phyloP scores from a whole-genome alignment of 2,329 filamentous ascomycete species.

The Verticillium longisporum region DNA sequence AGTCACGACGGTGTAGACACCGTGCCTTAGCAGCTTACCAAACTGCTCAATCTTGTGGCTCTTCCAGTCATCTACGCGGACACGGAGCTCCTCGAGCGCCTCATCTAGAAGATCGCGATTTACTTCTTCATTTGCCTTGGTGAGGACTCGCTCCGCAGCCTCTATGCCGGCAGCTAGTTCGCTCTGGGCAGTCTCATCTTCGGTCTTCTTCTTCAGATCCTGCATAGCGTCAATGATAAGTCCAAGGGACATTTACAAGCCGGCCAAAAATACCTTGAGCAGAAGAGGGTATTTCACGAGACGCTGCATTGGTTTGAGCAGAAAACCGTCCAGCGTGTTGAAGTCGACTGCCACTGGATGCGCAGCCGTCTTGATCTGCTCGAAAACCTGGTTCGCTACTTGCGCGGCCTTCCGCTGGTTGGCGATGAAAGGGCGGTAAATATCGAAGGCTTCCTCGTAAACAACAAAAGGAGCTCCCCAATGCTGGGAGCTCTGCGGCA shows the following conservation, averaged over 20 bases:
- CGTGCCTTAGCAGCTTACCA: slow-evolving; percentile 79
- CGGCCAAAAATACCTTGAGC: slow-evolving; percentile 57
- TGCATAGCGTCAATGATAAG: slow-evolving; percentile 28
- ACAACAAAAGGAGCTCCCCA: slow-evolving; percentile 90
- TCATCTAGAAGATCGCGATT: slow-evolving; percentile 80
- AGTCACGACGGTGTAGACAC: slow-evolving; percentile 87
- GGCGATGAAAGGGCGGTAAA: slow-evolving; percentile 95
- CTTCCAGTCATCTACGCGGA: slow-evolving; percentile 94
- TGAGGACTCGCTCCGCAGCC: slow-evolving; percentile 73
- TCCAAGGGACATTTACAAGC: neutral
- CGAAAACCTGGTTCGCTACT: slow-evolving; percentile 77
- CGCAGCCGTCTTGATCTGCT: slow-evolving; percentile 72
- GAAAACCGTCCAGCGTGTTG: slow-evolving; percentile 82
- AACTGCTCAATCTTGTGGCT: slow-evolving; percentile 87
- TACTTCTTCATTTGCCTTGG: slow-evolving; percentile 84
- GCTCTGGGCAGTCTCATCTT: slow-evolving; percentile 61
- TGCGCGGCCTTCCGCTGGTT: slow-evolving; percentile 89
- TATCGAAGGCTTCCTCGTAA: slow-evolving; percentile 81
- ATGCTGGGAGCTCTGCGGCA: slow-evolving; percentile 68
- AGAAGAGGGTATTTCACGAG: slow-evolving; percentile 91
- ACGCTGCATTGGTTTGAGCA: slow-evolving; percentile 94
- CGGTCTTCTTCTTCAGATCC: slow-evolving; percentile 82
- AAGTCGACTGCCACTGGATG: slow-evolving; percentile 79
- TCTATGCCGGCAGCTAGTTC: slow-evolving; percentile 74
- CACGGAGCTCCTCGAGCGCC: slow-evolving; percentile 73